These are phyloP conservation scores for Stenocarpella maydis DNA, from an alignment of 2,329 filamentous ascomycete genomes.

Conservation along the genomic window DNA sequence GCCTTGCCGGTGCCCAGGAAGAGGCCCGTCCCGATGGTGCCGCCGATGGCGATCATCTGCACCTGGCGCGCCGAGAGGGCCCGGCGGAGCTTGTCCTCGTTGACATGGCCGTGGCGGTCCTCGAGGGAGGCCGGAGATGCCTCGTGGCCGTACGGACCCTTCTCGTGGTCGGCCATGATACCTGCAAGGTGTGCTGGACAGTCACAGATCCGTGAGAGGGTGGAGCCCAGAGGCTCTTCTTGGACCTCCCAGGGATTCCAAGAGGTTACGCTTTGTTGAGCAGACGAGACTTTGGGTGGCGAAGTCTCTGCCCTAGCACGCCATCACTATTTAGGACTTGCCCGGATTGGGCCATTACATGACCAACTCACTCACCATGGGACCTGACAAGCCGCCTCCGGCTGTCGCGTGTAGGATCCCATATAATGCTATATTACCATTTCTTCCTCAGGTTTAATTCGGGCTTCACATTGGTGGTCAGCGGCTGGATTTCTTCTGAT, in stretches of 20 bases:
- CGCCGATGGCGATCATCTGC: conserved; percentile 72
- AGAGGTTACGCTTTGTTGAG: background rate
- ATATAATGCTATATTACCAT: too few species aligned
- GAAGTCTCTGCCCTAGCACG: conserved; percentile 15
- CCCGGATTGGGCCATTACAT: background rate
- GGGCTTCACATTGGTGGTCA: too few species aligned
- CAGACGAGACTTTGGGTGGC: background rate
- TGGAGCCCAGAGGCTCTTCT: background rate
- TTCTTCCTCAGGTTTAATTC: too few species aligned
- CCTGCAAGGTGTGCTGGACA: background rate
- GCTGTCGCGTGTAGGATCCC: too few species aligned
- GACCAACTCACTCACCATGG: conserved; percentile 11
- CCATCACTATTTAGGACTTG: background rate
- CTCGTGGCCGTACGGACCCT: background rate
- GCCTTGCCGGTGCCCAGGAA: conserved; percentile 70
- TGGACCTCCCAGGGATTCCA: conserved; percentile 10
- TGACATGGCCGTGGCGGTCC: conserved; percentile 10
- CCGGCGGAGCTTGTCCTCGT: conserved; percentile 57
- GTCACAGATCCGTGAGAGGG: background rate
- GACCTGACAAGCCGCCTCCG: conserved; percentile 6
- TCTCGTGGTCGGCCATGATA: conserved; percentile 1
- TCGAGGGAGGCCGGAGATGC: conserved; percentile 38
- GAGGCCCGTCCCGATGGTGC: conserved; percentile 67
- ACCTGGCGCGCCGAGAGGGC: conserved; percentile 69
- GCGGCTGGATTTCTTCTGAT: too few species aligned